phyloP scores from a whole-genome alignment of 2,329 filamentous ascomycete species.

The Fonsecaea nubica region DNA sequence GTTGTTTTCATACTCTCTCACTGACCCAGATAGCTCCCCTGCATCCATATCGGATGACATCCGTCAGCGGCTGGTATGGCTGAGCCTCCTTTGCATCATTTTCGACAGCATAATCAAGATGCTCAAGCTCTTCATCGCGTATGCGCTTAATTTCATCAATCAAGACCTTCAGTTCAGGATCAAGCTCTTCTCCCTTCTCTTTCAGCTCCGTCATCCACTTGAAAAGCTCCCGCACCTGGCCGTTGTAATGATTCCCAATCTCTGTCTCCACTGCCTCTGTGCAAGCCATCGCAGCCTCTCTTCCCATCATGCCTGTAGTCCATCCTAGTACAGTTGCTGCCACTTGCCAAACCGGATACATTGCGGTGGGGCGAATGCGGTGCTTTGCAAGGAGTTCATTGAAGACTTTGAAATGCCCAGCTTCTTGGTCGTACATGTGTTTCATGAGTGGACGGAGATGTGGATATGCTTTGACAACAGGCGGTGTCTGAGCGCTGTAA shows the following conservation, averaged over 20 bases:
- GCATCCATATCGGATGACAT: conserved; percentile 87
- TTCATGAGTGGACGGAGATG: conserved; percentile 89
- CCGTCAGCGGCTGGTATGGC: conserved; percentile 87
- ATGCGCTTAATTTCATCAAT: conserved; percentile 79
- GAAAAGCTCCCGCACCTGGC: conserved; percentile 80
- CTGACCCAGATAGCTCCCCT: conserved; percentile 90
- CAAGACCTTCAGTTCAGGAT: conserved; percentile 76
- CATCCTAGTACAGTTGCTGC: conserved; percentile 84
- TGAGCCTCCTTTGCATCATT: conserved; percentile 89
- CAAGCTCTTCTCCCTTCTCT: conserved; percentile 76
- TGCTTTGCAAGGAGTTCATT: conserved; percentile 82
- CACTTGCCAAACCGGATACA: conserved; percentile 88
- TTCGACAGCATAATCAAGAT: conserved; percentile 92
- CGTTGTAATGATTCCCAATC: conserved; percentile 95
- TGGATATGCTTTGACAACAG: conserved; percentile 79
- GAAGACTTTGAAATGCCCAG: conserved; percentile 83
- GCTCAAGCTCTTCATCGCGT: conserved; percentile 94
- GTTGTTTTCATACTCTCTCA: conserved; percentile 49
- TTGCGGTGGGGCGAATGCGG: conserved; percentile 86
- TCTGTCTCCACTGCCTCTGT: conserved; percentile 98
- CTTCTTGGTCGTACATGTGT: conserved; percentile 99
- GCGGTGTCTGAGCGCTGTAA: conserved; percentile 85
- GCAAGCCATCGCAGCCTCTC: conserved; percentile 97
- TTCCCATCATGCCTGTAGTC: conserved; percentile 84
- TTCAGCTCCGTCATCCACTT: conserved; percentile 82